Evolutionary conservation across 129 eudicot genomes (phyloP), one percentile per base, ranked within the genome.

Genomic region (Tanacetum coccineum): DNA sequence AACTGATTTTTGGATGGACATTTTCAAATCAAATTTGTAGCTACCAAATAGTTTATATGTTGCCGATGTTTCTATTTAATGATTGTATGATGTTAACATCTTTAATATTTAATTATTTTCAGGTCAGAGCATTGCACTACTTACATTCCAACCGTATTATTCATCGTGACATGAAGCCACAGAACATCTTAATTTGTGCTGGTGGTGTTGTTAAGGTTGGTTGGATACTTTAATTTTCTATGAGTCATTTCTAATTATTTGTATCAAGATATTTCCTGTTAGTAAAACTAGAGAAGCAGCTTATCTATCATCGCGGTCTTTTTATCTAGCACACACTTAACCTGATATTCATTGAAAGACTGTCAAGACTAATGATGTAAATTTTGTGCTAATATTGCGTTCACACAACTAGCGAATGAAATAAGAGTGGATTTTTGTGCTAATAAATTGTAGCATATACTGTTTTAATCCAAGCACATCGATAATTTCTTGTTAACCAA

Each of bases 141-240:
- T 74, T 94, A 50, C 99, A 94, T 74, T 94, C 99, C 42, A 94
- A 94, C 80, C 90, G 99, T 42, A 89, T 89, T 47, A 94, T 89
- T 66, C 99, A 94, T 65, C 95, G 99, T 62, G 99, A 94, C 76
- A 94, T 94, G 99, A 94, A 94, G 81, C 99, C 99, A 18, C 97
- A 94, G 65, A 94, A 94, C 74, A 94, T 94, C 58, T 88, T 94
- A 65, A 94, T 94, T 70, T 90, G 95, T 67, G 81, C 99, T 26
- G 97, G 95, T 14, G 92, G 93, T 26, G 71, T 89, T 53, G 95
- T 94, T 22, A 94, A 94, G 99, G 99, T 89, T 77, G 30, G 47
- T 55, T 66, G 36, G 26, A n/a, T n/a, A n/a, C 56, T 22, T 22
- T 22, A 0, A 22, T 0, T 22, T 22, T 22, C 25, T 22, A 22